Percentiles rank a stretch among this genome's conserved stretches.
Conservation (phyloP, 108 stramenopile species). For the Discostella stelligeroides region DNA sequence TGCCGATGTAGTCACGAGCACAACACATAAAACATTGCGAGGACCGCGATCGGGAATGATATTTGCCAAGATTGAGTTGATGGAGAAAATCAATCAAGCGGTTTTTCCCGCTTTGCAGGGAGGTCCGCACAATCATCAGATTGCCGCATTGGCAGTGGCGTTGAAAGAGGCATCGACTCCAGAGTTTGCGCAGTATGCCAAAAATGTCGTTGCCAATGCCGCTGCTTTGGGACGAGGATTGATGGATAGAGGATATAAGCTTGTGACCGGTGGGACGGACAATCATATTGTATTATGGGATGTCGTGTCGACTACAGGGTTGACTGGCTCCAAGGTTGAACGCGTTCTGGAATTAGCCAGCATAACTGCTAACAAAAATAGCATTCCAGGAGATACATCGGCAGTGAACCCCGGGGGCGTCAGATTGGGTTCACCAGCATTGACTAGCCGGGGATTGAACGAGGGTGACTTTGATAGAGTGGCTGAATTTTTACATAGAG, state of each 20-base stretch:
- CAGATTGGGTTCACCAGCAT: constrained; percentile 94
- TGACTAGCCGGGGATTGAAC: constrained; percentile 89
- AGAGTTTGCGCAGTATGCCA: constrained; percentile 94
- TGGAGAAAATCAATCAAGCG: constrained; percentile 97
- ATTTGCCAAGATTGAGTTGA: no score
- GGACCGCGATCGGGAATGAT: constrained; percentile 99
- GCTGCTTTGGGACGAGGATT: constrained; percentile 88
- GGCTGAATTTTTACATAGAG: constrained; percentile 92
- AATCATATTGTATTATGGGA: constrained; percentile 99
- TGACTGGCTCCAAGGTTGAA: constrained; percentile 99
- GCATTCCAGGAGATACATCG: constrained; percentile 96
- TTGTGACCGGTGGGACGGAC: constrained; percentile 99
- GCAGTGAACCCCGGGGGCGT: constrained; percentile 99
- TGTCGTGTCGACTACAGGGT: constrained; percentile 88
- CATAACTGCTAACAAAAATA: constrained; percentile 99
- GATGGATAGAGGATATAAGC: constrained; percentile 85
- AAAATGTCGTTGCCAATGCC: constrained; percentile 96
- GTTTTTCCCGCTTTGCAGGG: constrained; percentile 99
- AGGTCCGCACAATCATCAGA: constrained; percentile 99
- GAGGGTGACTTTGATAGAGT: constrained; percentile 97
- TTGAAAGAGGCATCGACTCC: constrained; percentile 96
- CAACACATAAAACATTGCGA: constrained; percentile 99
- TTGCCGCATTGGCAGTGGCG: constrained; percentile 98
- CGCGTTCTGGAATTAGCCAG: constrained; percentile 96
- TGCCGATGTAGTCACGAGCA: constrained; percentile 99